These are phyloP conservation scores for Fusarium papillatum DNA, from an alignment of 2,329 filamentous ascomycete species.

Conservation along the genomic window DNA sequence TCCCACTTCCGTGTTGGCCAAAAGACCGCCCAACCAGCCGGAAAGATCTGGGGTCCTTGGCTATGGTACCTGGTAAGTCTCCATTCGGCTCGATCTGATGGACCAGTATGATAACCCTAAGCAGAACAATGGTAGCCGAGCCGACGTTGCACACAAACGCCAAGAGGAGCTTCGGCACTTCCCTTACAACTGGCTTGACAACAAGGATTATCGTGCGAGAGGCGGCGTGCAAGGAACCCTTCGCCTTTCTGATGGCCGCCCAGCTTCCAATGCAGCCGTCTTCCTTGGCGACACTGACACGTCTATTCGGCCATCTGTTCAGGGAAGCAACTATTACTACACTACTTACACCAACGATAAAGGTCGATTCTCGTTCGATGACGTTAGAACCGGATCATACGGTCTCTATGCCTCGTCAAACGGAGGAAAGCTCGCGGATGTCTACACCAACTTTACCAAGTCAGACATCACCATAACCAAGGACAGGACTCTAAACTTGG, in stretches of 20 bases:
- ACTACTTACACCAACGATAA: slow-evolving; percentile 26
- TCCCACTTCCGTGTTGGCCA: slow-evolving; percentile 22
- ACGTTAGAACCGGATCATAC: slow-evolving; percentile 17
- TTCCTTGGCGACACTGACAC: slow-evolving; percentile 18
- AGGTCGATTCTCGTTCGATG: slow-evolving; percentile 19
- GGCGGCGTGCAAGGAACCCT: slow-evolving; percentile 22
- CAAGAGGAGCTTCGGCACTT: slow-evolving; percentile 18
- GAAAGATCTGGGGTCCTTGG: slow-evolving; percentile 27
- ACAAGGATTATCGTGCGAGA: slow-evolving; percentile 10
- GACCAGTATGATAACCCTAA: neutral
- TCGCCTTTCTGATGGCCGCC: slow-evolving; percentile 22
- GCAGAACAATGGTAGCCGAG: slow-evolving; percentile 18
- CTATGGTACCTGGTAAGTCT: slow-evolving; percentile 23
- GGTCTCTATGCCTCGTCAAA: slow-evolving; percentile 20
- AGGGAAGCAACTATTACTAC: slow-evolving; percentile 38
- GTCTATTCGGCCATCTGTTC: slow-evolving; percentile 18
- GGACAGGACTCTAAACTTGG: slow-evolving; percentile 18
- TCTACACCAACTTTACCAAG: slow-evolving; percentile 27
- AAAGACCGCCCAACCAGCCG: slow-evolving; percentile 12
- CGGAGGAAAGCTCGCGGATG: slow-evolving; percentile 23
- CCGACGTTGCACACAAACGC: slow-evolving; percentile 5
- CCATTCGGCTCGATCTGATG: too few relatives aligned
- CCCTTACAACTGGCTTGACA: slow-evolving; percentile 23
- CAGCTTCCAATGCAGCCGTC: slow-evolving; percentile 18
- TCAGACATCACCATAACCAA: slow-evolving; percentile 16